These are phyloP conservation scores for Jackrogersella multiformis DNA, from an alignment of 495 filamentous ascomycete species.

Conservation along the genomic window DNA sequence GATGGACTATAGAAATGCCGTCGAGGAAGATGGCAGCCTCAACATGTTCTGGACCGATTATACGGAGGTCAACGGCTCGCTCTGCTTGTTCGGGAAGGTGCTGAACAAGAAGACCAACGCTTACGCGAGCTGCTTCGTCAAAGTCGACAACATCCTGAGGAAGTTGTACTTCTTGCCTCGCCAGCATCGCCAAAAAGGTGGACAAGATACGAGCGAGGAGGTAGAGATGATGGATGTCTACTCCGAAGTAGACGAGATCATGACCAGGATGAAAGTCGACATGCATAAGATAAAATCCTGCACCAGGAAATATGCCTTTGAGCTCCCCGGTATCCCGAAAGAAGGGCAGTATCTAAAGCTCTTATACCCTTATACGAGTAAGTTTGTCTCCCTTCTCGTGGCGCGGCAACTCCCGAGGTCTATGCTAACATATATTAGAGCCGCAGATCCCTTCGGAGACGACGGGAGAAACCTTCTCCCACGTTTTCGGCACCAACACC, in stretches of 20 bases:
- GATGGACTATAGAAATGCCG: constrained; percentile 77
- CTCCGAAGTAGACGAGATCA: constrained; percentile 82
- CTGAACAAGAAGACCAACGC: constrained; percentile 82
- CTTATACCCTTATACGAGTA: constrained; percentile 84
- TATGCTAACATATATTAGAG: constrained; percentile 48
- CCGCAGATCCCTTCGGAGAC: constrained; percentile 69
- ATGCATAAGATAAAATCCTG: constrained; percentile 94
- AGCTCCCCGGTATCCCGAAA: constrained; percentile 84
- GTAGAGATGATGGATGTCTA: constrained; percentile 91
- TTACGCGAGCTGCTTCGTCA: constrained; percentile 92
- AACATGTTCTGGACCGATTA: constrained; percentile 98
- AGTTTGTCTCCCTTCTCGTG: constrained; percentile 11
- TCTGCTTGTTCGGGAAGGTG: constrained; percentile 97
- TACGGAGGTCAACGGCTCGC: constrained; percentile 87
- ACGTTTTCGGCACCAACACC: constrained; percentile 94
- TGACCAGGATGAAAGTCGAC: constrained; percentile 81
- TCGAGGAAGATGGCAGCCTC: constrained; percentile 90
- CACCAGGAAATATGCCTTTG: constrained; percentile 94
- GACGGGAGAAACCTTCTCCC: constrained; percentile 89
- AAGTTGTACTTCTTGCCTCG: constrained; percentile 95
- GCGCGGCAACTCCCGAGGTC: background rate
- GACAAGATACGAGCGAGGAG: constrained; percentile 77
- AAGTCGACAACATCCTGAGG: constrained; percentile 91
- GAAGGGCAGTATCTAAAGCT: constrained; percentile 93
- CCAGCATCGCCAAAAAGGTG: constrained; percentile 65